Conservation (phyloP, 306 rosid genomes). For the Datisca glomerata region DNA sequence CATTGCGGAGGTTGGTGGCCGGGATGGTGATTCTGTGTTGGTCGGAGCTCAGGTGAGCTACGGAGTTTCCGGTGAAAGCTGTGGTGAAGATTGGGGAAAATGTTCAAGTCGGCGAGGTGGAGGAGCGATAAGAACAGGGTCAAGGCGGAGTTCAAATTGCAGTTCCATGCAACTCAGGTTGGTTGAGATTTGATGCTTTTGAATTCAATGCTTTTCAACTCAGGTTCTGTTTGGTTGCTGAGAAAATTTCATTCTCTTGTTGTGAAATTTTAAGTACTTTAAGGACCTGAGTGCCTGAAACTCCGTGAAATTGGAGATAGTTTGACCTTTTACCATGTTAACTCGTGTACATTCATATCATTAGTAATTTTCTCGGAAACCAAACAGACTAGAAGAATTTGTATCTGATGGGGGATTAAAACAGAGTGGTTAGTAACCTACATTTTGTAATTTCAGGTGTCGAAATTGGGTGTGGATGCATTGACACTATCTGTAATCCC, state of each 20-base stretch:
- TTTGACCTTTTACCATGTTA: neutral
- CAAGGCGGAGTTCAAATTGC: slow-evolving; percentile 69
- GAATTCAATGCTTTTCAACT: neutral
- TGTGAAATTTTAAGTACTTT: neutral
- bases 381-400: neutral
- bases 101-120: slow-evolving; percentile 94
- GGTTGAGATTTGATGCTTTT: neutral
- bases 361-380: neutral
- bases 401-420: too few relatives aligned
- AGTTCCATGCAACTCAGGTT: slow-evolving; percentile 81
- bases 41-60: slow-evolving; percentile 1
- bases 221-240: slow-evolving; percentile 18
- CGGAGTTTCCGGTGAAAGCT: slow-evolving; percentile 7
- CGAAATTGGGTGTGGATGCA: slow-evolving; percentile 51
- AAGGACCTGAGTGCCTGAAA: neutral
- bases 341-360: too few relatives aligned
- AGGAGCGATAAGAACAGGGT: slow-evolving; percentile 71
- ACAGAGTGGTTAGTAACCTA: neutral
- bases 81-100: slow-evolving; percentile 19
- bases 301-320: neutral
- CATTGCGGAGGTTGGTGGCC: neutral
- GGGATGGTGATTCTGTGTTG: neutral
- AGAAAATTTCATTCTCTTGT: slow-evolving; percentile 8
- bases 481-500: slow-evolving; percentile 63
- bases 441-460: slow-evolving; percentile 43